Conservation (phyloP, 352 stramenopile genomes). For the Globisporangium uncinulatum region DNA sequence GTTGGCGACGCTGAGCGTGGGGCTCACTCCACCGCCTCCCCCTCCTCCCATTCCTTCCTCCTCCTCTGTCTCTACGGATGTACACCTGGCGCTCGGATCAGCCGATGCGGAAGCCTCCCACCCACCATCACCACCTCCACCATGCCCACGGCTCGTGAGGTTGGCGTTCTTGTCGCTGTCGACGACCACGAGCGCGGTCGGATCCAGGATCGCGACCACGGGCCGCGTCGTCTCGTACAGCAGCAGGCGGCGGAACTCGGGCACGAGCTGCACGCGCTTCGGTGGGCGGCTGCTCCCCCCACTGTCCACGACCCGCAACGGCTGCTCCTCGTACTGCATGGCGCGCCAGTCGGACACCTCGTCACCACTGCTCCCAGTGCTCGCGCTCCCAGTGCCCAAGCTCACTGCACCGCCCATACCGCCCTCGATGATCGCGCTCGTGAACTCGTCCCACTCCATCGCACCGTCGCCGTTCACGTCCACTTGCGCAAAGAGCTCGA, state of each 20-base stretch:
- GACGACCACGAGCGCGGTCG: constrained; percentile 28
- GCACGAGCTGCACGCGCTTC: constrained; percentile 48
- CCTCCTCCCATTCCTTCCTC: neutral
- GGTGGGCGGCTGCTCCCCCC: constrained; percentile 36
- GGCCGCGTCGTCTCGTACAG: constrained; percentile 59
- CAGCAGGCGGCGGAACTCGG: constrained; percentile 53
- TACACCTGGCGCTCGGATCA: neutral
- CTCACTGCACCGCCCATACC: constrained; percentile 32
- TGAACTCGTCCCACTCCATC: constrained; percentile 86
- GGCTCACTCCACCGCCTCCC: constrained; percentile 20
- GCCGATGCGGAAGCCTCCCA: neutral
- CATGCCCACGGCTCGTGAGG: constrained; percentile 1
- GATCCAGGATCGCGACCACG: constrained; percentile 63
- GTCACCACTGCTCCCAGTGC: constrained; percentile 21
- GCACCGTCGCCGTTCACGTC: constrained; percentile 73
- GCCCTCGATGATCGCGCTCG: constrained; percentile 72
- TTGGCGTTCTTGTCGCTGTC: constrained; percentile 20
- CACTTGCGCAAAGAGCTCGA: constrained; percentile 72
- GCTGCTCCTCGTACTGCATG: constrained; percentile 69
- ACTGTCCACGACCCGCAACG: constrained; percentile 31
- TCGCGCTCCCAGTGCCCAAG: no score
- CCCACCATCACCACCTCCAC: neutral
- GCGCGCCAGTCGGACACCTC: constrained; percentile 39
- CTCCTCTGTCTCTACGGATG: no score
- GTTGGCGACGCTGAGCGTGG: constrained; percentile 46